Conservation (phyloP, 805 yeast genomes). For the Saccharomycopsis sp. region DNA sequence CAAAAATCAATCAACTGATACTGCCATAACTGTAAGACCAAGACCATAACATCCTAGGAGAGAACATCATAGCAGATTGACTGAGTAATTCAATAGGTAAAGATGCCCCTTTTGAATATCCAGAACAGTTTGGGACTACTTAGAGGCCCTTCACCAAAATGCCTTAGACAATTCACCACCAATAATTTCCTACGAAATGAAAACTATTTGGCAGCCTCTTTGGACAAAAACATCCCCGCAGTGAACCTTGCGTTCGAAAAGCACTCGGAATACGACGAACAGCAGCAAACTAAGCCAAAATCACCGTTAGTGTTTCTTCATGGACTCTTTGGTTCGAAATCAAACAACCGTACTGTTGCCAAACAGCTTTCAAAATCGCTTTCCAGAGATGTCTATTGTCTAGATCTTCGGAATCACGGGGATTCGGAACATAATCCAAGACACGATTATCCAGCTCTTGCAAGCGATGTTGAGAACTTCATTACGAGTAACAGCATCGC, state of each 20-base stretch:
- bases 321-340: slow-evolving; percentile 80
- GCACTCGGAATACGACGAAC: slow-evolving; percentile 28
- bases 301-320: slow-evolving; percentile 75
- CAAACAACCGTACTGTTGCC: slow-evolving; percentile 79
- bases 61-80: no score
- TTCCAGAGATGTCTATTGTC: slow-evolving; percentile 53
- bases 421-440: slow-evolving; percentile 70
- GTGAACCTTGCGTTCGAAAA: slow-evolving; percentile 52
- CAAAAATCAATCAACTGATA: no score
- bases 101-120: neutral
- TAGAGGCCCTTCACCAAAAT: neutral
- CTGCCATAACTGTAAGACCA: no score
- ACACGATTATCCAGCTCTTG: slow-evolving; percentile 74
- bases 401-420: slow-evolving; percentile 89
- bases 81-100: no score
- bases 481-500: slow-evolving; percentile 38
- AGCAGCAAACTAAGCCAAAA: slow-evolving; percentile 25
- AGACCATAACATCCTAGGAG: no score
- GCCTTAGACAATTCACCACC: neutral
- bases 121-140: neutral
- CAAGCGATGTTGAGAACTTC: slow-evolving; percentile 79
- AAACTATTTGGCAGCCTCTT: slow-evolving; percentile 20
- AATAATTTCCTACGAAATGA: neutral
- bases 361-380: slow-evolving; percentile 43
- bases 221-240: slow-evolving; percentile 37